Evolutionary conservation across 164 flowering plant species (phyloP), one percentile per base, ranked within the genome.

Genomic region (Taxillus chinensis): DNA sequence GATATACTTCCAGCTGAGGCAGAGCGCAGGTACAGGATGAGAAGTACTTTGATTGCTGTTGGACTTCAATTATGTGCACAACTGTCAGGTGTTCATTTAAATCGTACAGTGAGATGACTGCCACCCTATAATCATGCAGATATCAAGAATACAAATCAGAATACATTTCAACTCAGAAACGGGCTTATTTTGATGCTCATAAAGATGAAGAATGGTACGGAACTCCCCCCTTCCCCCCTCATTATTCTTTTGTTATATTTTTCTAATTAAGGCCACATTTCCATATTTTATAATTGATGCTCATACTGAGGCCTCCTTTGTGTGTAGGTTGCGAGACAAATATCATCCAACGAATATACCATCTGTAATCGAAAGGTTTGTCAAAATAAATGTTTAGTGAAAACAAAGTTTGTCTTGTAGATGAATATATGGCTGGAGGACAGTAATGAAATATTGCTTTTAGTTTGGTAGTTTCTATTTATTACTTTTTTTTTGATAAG

Each of bases 171-270:
- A 91, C 99, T 57, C 99, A 95, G 77, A 95, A 95, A 64, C 80
- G 86, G 55, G 70, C 88, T 39, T 95, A 68, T 73, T 95, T 91
- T 73, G 85, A 86, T 69, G 83, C 96, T 52, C 97, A 95, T 67
- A 95, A 95, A 63, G 93, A 83, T 62, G 97, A 91, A 61, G 99
- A 95, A 68, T 91, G 99, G 99, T 95, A 83, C 27, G 96, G 97
- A 89, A 82, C 15, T 15, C 40, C 12, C 52, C 41, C 52, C 55
- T 3, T 58, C 3, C 56, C 49, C 10, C 45, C 17, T 46, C 27
- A 27, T 27, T 27, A 27, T 27, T 27, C 27, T 2, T 27, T 27
- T 27, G 27, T 27, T 27, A 27, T 27, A 0, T 27, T 27, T 27
- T 27, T 27, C 1, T 27, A 27, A 27, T 27, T 27, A 27, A 27